phyloP scores from a whole-genome alignment of 495 filamentous ascomycete species.

The Bryoglossum gracile region DNA sequence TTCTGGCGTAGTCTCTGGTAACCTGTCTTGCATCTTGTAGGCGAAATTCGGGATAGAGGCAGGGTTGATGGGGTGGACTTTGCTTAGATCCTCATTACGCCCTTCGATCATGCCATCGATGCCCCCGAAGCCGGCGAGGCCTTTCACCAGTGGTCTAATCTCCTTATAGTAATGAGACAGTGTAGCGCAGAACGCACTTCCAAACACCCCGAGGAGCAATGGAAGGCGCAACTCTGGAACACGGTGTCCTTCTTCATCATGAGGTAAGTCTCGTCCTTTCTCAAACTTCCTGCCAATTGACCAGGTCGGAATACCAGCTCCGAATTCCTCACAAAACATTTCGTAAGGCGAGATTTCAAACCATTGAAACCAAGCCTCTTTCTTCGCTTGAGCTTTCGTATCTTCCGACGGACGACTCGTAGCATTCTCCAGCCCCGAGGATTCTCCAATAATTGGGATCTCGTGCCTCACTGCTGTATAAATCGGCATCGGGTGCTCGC shows the following conservation, averaged over 20 bases:
- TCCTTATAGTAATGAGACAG: conserved; percentile 94
- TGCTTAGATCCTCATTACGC: conserved; percentile 71
- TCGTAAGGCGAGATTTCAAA: conserved; percentile 96
- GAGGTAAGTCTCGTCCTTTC: conserved; percentile 56
- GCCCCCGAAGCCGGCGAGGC: conserved; percentile 63
- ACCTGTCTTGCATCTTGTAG: conserved; percentile 64
- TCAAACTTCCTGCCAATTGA: conserved; percentile 78
- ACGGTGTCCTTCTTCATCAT: conserved; percentile 45
- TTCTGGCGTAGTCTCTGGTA: conserved; percentile 67
- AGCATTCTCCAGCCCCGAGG: conserved; percentile 38
- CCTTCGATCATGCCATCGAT: conserved; percentile 85
- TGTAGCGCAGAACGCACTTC: conserved; percentile 91
- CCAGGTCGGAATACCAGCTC: conserved; percentile 91
- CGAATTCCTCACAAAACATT: conserved; percentile 85
- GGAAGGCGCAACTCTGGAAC: conserved; percentile 79
- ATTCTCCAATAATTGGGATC: conserved; percentile 58
- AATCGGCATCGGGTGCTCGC: conserved; percentile 81
- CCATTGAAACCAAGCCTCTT: conserved; percentile 94
- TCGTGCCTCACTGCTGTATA: conserved; percentile 94
- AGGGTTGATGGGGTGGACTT: conserved; percentile 88
- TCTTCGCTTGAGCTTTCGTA: conserved; percentile 55
- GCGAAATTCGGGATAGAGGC: conserved; percentile 82
- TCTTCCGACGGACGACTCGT: conserved; percentile 32
- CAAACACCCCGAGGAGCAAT: conserved; percentile 84
- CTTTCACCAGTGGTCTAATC: conserved; percentile 68